phyloP scores from a whole-genome alignment of 345 rosid genomes.

The Anacardium occidentale region DNA sequence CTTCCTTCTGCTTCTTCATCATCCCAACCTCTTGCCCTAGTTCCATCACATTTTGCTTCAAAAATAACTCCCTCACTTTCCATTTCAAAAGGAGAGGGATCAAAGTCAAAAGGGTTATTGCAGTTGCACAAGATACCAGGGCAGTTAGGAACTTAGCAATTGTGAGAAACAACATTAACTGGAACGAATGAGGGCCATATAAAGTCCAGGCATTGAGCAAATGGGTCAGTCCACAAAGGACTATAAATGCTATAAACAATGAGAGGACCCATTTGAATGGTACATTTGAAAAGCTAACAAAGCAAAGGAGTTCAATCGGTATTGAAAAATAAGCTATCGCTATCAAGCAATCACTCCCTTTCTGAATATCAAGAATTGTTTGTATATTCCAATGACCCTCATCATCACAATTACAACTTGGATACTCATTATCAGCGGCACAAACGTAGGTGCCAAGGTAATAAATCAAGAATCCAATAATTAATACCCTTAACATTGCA shows the following conservation, averaged over 20 bases:
- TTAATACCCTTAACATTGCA: slow-evolving; percentile 68
- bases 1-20: slow-evolving; percentile 87
- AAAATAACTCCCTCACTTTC: slow-evolving; percentile 90
- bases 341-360: slow-evolving; percentile 87
- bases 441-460: slow-evolving; percentile 41
- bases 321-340: slow-evolving; percentile 92
- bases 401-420: slow-evolving; percentile 78
- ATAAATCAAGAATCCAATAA: slow-evolving; percentile 50
- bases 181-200: slow-evolving; percentile 85
- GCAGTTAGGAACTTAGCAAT: slow-evolving; percentile 80
- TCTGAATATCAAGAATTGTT: slow-evolving; percentile 75
- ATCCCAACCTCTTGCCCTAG: slow-evolving; percentile 87
- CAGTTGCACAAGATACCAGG: slow-evolving; percentile 85
- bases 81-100: slow-evolving; percentile 79
- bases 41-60: slow-evolving; percentile 82
- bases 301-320: slow-evolving; percentile 89
- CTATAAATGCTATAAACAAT: slow-evolving; percentile 83
- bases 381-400: slow-evolving; percentile 71
- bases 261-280: slow-evolving; percentile 98
- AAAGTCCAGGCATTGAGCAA: slow-evolving; percentile 85
- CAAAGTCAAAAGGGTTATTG: slow-evolving; percentile 81
- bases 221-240: slow-evolving; percentile 94
- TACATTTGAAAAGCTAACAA: slow-evolving; percentile 79
- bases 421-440: slow-evolving; percentile 52
- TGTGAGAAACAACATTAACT: slow-evolving; percentile 74